Base-by-base conservation (phyloP, 495 filamentous ascomycete species). In the Parathielavia appendiculata region DNA sequence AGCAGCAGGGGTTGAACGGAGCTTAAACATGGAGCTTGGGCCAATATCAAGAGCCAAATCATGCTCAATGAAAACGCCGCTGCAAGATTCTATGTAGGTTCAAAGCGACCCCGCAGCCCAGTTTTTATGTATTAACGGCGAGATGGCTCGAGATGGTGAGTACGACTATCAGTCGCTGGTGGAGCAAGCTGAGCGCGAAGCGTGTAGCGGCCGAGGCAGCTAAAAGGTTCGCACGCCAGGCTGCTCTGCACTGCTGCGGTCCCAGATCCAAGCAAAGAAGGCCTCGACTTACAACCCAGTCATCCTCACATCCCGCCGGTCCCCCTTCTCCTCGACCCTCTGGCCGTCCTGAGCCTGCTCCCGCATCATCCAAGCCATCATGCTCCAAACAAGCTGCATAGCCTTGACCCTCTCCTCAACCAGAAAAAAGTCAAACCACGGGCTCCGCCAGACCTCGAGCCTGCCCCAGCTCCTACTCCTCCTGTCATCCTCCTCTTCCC, bases 391-490 rank as follows among this genome's bases (percentile, higher is more conserved):
- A 0, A 85, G 77, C 56, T 84, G 68, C 77, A 92, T 84, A 4
- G 85, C 85, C 64, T 87, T 82, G 14, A 88, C 65, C 17, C 91
- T 76, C 22, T 95, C 86, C 35, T 85, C 78, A 4, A 71, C 67
- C 56, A 83, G 66, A 54, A 93, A 84, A 19, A 96, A 69, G 65
- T 96, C 86, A 64, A 81, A 90, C 91, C 91, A 96, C 54, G 71
- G 75, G 40, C 84, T 90, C 46, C 90, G 80, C 66, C 83, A 79
- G 36, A 92, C 73, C 61, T 83, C 79, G 16, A 87, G 72, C 51
- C 70, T 72, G 44, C 85, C 83, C 79, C 79, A 81, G 55, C 71
- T 72, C 58, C 60, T 63, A 14, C 16, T 48, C 54, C 61, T 51
- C 58, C 63, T 22, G 7, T 34, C 64, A 13, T 59, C 61, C 7